Base-by-base conservation (phyloP, 192 early-diverging fungal genomes). In the Lunasporangiospora selenospora region DNA sequence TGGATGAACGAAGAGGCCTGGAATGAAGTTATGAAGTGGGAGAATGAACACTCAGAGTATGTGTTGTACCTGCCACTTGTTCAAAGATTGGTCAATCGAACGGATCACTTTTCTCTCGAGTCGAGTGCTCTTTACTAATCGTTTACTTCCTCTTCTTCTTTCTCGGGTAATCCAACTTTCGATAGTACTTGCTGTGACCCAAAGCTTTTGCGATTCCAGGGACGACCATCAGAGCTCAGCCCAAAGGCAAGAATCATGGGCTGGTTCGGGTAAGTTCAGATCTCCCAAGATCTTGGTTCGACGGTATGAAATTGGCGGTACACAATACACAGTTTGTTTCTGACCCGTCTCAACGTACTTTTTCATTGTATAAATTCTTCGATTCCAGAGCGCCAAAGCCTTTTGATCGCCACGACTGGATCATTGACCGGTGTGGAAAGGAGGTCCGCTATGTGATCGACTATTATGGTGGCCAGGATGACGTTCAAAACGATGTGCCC, bases 401-500 rank as follows among this genome's bases (percentile, higher is more conserved):
- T 5, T 99, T 99, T 81, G 97, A 99, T 77, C 87, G 97, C 46
- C 97, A 99, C 66, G 97, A 99, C 83, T 99, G 97, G 97, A 85
- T 84, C 34, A 88, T 99, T 11, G 90, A 94, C 61, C 83, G 94
- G 11, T 97, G 95, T 66, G 95, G 95, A 2, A 87, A 87, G 76
- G 80, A 89, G 23, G 89, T 94, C 44, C 86, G 94, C n/a, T 99
- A 99, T 67, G 93, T 99, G 21, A 96, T 99, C 65, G 97, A 99
- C 75, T 99, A 96, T 77, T 99, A 99, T 66, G 82, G 86, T 51
- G 95, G 89, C 9, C 75, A 78, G 18, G 83, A 87, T 30, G 87
- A 92, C 36, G 78, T 80, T 49, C 80, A 58, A 32, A 87, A 87
- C 24, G 88, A 87, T 39, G 86, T 83, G 23, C 95, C 95, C 23